Base-by-base conservation (phyloP, 345 rosid species). In the Euphorbia peplus region DNA sequence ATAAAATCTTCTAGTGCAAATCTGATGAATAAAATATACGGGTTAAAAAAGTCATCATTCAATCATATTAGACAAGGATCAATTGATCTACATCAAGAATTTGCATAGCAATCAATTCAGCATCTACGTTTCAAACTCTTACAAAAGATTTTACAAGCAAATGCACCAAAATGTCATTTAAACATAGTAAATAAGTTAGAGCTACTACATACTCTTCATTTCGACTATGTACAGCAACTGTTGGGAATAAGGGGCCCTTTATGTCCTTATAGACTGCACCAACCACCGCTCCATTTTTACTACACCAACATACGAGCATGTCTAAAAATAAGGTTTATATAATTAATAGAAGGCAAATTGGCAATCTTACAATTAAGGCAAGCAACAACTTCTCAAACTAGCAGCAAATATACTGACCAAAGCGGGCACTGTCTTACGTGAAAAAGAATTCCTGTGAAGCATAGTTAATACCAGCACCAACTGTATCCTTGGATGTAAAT, bases 381-480 rank as follows among this genome's bases (percentile, higher is more conserved):
- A 0, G 60, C 59, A 61, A 24, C 8, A 55, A 48, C 8, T 24
- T 4, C 62, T 37, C 13, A 53, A 28, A 5, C 35, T 22, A 37
- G 35, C n/a, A 50, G 21, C 9, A 65, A 10, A 24, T 13, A 60
- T 30, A 76, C 19, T 30, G 63, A 68, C 60, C 68, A 58, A 44
- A 14, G 64, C 63, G 68, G 32, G 66, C 37, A 67, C 81, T 51
- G 50, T 75, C 97, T 88, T 87, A 95, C 99, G 96, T 95, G 87
- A 95, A 95, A 84, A 95, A 90, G 77, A 90, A 84, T 73, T 88
- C 90, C 76, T 87, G 92, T 0, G 88, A 76, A 77, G 86, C 88
- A 81, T 87, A 91, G 83, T 91, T 90, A 63, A 95, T 90, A 74
- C 99, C 98, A 63, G 88, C 91, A 41, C 99, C 99, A 80, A 91